Percentiles rank a stretch among this genome's conserved stretches.
Evolutionary conservation across 768 basidiomycete genomes (phyloP).

Genomic region (Porphyrellus cyaneotinctus): DNA sequence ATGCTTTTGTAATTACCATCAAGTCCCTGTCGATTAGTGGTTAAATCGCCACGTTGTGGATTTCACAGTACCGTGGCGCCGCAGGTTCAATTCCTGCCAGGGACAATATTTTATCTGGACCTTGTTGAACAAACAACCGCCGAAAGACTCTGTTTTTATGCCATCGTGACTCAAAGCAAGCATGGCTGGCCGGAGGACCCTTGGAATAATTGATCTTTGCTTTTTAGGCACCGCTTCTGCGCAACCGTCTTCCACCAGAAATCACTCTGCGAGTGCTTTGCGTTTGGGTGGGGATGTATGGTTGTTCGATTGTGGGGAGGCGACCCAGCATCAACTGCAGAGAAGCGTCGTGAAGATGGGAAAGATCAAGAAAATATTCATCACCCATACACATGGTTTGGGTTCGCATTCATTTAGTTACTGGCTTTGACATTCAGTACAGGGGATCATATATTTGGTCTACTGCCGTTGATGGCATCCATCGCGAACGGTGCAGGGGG

Average conservation of each 20-base stretch:
- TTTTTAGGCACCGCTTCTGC: slow-evolving; percentile 83
- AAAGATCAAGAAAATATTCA: slow-evolving; percentile 75
- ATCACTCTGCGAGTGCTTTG: slow-evolving; percentile 70
- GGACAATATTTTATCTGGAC: slow-evolving; percentile 26
- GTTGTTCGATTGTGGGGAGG: slow-evolving; percentile 86
- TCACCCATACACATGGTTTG: slow-evolving; percentile 85
- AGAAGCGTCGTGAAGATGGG: slow-evolving; percentile 74
- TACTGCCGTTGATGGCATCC: slow-evolving; percentile 64
- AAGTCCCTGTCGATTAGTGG: slow-evolving; percentile 42
- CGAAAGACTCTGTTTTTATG: no score
- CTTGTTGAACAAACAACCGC: no score
- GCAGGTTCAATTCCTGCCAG: slow-evolving; percentile 39
- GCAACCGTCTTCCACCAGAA: slow-evolving; percentile 73
- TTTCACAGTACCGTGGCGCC: slow-evolving; percentile 33
- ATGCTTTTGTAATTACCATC: no score
- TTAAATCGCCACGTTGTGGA: slow-evolving; percentile 42
- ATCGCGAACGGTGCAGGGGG: slow-evolving; percentile 75
- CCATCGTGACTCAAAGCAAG: not conserved
- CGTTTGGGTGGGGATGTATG: slow-evolving; percentile 68
- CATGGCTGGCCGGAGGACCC: slow-evolving; percentile 19
- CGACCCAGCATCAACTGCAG: slow-evolving; percentile 75
- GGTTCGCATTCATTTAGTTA: not conserved
- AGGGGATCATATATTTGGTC: slow-evolving; percentile 83
- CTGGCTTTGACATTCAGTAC: slow-evolving; percentile 2
- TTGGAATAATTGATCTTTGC: slow-evolving; percentile 50